Base-by-base conservation (phyloP, 768 basidiomycete species). In the Russula compacta region DNA sequence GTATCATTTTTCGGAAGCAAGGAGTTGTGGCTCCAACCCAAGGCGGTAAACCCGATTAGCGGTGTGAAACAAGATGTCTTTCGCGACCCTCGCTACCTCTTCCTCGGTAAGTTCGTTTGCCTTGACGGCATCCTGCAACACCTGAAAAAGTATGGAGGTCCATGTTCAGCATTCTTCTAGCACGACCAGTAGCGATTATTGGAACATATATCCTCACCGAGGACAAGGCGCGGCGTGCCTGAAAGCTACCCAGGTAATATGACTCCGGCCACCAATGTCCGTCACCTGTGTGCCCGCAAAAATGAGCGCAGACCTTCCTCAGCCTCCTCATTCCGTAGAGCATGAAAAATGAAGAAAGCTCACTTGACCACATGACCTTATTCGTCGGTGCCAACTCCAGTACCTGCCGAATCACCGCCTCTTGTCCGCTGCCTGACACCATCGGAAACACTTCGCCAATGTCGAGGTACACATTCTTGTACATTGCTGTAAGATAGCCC, bases 341-440 rank as follows among this genome's bases (percentile, higher is more conserved):
- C 12, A 47, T 40, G 14, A 15, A 40, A 40, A 40, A 24, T 6
- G 3, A 29, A 29, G 40, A 8, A 36, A 36, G 72, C 81, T 64
- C 66, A 88, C 88, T 89, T 4, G 87, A 89, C 86, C 86, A 92
- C 74, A 92, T 69, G 32, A 91, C 81, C 69, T 90, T 92, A 69
- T 84, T 89, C 33, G 84, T 88, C 12, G 89, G 89, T 17, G 79
- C 75, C 14, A 89, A 72, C 70, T 91, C 89, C 2, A 91, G 73
- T 21, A 87, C 73, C 68, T 90, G 82, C 29, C 76, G 78, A 33
- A 90, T 71, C 49, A 84, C 77, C 0, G 71, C 67, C 11, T 80
- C 75, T 70, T 90, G 89, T 3, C 87, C 89, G 6, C 79, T 76
- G 0, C 73, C 75, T 0, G 85, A 85, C 44, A 91, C 73, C 57